A percentile compares a stretch with the other conserved stretches of the same genome.
Conservation (phyloP, 169 alveolate genomes). For the Toxoplasma gondii region DNA sequence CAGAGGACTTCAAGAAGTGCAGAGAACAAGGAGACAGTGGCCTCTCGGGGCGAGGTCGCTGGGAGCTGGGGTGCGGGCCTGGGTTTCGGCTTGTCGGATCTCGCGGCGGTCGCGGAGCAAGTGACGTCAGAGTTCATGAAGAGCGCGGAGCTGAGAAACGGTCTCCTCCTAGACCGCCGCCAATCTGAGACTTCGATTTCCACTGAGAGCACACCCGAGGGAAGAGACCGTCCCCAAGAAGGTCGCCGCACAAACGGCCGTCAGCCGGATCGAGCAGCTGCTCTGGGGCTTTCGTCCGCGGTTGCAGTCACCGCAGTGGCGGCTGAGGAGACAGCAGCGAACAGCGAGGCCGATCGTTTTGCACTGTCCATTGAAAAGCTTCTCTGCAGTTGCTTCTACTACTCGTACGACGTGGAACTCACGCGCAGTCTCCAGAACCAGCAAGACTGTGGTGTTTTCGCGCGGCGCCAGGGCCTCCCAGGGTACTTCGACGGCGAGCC, state of each 20-base stretch:
- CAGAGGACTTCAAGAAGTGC: no score
- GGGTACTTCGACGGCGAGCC: slow-evolving; percentile 14
- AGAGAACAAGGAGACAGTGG: neutral
- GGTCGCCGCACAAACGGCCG: no score
- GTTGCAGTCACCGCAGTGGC: neutral
- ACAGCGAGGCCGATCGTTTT: slow-evolving; percentile 22
- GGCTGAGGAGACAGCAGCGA: neutral
- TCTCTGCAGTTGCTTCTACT: slow-evolving; percentile 57
- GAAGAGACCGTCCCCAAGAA: no score
- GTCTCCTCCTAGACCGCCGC: neutral
- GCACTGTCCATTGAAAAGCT: slow-evolving; percentile 44
- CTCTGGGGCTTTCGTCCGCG: neutral
- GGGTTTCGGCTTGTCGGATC: neutral
- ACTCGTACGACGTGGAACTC: slow-evolving; percentile 52
- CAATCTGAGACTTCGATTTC: neutral
- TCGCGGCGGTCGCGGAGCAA: slow-evolving; percentile 16
- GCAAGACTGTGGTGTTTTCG: slow-evolving; percentile 8
- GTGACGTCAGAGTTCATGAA: neutral
- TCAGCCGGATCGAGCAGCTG: no score
- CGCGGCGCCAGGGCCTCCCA: slow-evolving; percentile 46
- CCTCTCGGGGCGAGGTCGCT: neutral
- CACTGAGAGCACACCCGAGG: no score
- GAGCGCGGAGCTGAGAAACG: neutral
- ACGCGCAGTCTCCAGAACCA: slow-evolving; percentile 64
- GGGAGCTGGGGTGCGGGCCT: neutral